Conservation (phyloP, 2,329 filamentous ascomycete genomes). For the Pezicula neosporulosa region DNA sequence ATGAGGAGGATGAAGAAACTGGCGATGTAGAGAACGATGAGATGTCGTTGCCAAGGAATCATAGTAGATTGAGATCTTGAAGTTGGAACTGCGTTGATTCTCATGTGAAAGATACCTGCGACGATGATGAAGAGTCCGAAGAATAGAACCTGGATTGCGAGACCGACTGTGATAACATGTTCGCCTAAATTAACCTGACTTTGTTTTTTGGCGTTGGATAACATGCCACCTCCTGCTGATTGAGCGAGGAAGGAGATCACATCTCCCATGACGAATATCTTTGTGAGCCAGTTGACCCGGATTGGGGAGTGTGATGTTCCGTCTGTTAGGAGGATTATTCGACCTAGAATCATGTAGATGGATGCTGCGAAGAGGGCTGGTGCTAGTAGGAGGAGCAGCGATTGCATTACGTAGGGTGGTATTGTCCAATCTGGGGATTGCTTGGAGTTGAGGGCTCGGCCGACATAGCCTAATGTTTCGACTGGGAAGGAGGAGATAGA, state of each 20-base stretch:
- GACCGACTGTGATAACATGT: conserved; percentile 40
- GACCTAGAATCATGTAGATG: conserved; percentile 34
- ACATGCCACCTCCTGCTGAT: conserved; percentile 18
- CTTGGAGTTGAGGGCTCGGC: conserved; percentile 16
- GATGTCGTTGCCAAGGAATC: conserved; percentile 27
- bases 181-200: conserved; percentile 25
- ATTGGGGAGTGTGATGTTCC: conserved; percentile 35
- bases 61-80: background rate
- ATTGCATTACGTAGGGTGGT: conserved; percentile 28
- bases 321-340: conserved; percentile 28
- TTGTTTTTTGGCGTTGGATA: background rate
- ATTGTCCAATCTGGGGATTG: conserved; percentile 15
- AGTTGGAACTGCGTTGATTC: conserved; percentile 29
- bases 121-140: conserved; percentile 45
- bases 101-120: conserved; percentile 19
- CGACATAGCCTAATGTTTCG: conserved; percentile 31
- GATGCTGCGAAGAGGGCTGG: conserved; percentile 33
- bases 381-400: conserved; percentile 31
- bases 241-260: conserved; percentile 39
- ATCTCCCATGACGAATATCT: conserved; percentile 41
- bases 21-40: conserved; percentile 34
- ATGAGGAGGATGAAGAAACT: conserved; percentile 39
- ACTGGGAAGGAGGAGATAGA: conserved; percentile 21
- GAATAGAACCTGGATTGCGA: conserved; percentile 44
- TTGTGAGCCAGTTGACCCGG: conserved; percentile 35